phyloP scores from a whole-genome alignment of 208 protist genomes.

The Lotmaria passim region DNA sequence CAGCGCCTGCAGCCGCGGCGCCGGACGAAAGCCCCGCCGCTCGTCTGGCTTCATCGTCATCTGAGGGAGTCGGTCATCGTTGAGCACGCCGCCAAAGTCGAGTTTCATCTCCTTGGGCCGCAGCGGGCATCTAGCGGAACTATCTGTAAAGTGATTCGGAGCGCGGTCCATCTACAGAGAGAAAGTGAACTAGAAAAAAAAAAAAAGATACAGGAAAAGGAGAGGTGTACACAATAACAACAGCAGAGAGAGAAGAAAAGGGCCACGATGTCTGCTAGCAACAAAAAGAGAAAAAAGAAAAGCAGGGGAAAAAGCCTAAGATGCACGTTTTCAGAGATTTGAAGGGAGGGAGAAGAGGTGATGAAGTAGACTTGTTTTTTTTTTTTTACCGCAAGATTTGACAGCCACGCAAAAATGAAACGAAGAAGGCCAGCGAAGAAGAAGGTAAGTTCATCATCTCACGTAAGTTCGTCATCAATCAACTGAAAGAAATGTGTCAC shows the following conservation, averaged over 20 bases:
- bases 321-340: no score
- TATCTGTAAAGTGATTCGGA: constrained; percentile 13
- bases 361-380: no score
- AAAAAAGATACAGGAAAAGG: constrained; percentile 19
- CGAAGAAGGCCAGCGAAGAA: no score
- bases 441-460: no score
- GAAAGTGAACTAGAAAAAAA: constrained; percentile 3
- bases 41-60: constrained; percentile 17
- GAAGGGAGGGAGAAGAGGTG: no score
- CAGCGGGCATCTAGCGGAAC: constrained; percentile 35
- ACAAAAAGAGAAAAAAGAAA: no score
- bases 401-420: no score
- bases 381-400: no score
- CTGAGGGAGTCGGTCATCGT: constrained; percentile 36
- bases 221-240: background rate
- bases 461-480: no score
- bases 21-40: constrained; percentile 36
- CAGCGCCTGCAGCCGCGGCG: constrained; percentile 21
- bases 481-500: no score
- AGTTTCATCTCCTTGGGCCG: constrained; percentile 73
- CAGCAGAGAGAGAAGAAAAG: constrained; percentile 2
- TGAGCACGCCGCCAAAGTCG: constrained; percentile 15
- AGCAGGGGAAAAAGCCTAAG: no score
- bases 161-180: constrained; percentile 22
- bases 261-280: no score